Base-by-base conservation (phyloP, 148 eudicot species). In the Spergularia bocconei region DNA sequence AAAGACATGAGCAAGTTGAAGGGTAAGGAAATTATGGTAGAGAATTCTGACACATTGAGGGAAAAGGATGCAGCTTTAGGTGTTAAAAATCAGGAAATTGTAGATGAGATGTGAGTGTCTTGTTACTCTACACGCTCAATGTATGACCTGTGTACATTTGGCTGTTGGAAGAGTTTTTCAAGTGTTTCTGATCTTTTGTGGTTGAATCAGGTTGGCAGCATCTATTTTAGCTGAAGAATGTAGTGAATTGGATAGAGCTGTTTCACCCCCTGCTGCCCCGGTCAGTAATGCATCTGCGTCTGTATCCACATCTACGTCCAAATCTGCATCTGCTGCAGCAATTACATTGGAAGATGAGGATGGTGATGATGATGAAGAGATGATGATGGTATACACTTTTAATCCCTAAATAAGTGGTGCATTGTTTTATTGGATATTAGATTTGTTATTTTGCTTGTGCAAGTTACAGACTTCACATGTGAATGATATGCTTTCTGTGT, bases 131-230 rank as follows among this genome's bases (percentile, higher is more conserved):
- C 53, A 0, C 20, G 11, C 19, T 33, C 23, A 67, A 39, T 48
- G 29, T 66, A 50, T 23, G 25, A 65, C n/a, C 51, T 48, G 72
- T 64, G 44, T 58, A 71, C 7, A 44, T 16, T 21, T 72, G 25
- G 56, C 66, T 74, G 36, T 59, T 38, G 39, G 10, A 67, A 67
- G 61, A 47, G 11, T 62, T 59, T 67, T 61, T 54, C 19, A 33
- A 70, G 75, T 50, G 58, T 29, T 29, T 29, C 36, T 29, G 36
- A 29, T 2, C 64, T 51, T 53, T 63, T 36, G 71, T 74, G 69
- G 69, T 79, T 83, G 57, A 75, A 88, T 75, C 85, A 95, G 98
- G 96, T 79, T 95, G 88, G 98, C 91, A 73, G 97, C 99, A 15
- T 90, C 97, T 52, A 83, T 95, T 80, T 84, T 84, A 55, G 97